Evolutionary conservation across 306 rosid genomes (phyloP), one percentile per base, ranked within the genome.

Genomic region (Acacia acuminata): DNA sequence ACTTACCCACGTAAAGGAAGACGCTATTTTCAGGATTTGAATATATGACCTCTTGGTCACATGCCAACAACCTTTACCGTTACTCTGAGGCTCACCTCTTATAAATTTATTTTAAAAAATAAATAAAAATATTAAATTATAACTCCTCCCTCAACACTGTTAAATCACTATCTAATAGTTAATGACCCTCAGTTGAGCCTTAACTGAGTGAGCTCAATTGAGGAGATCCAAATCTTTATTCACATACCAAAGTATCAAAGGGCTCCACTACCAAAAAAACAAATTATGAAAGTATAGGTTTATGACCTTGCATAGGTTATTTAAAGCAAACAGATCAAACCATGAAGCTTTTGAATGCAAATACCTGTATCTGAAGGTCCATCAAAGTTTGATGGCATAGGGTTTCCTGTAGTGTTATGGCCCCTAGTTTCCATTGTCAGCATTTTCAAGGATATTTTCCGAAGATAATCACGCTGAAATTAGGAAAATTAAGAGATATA

Each of bases 381-480:
- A 66, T 66, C 71, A 3, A 8, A 4, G 71, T 66, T 32, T 66
- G 42, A 64, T 64, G 70, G 42, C 42, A 30, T 63, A 2, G 40
- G 5, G 30, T 68, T 68, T 19, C 3, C 27, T 11, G 20, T 63
- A 20, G 20, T 27, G 20, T 67, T 17, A 15, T 36, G 47, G 7
- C 3, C 1, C 77, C 77, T 85, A 25, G 58, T 81, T 77, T 90
- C 91, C 92, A 81, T 81, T 17, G 58, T 50, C 19, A 66, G 27
- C 71, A 76, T 76, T 72, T 43, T 68, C 71, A 27, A 50, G 10
- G 60, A 43, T 27, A 82, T 76, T 82, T 82, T 43, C 5, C 42
- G 64, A 27, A 76, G 24, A 76, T 82, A 82, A 82, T 82, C 81
- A 25, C 30, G 1, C 85, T 82, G 77, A 82, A 67, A 82, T 51